Conservation (phyloP, 495 filamentous ascomycete genomes). For the Hyaloscypha variabilis region DNA sequence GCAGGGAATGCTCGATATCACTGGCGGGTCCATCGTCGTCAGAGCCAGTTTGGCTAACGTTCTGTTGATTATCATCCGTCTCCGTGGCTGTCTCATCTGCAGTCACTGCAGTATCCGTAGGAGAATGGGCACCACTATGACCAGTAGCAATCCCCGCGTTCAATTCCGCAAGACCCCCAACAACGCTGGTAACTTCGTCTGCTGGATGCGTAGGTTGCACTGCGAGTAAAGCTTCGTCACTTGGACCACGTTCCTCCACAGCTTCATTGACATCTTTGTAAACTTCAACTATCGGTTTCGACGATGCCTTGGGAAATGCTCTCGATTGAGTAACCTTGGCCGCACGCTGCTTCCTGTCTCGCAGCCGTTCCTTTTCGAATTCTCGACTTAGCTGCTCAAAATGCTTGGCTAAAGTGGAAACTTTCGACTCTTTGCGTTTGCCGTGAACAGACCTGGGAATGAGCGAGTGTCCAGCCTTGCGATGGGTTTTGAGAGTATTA, state of each 20-base stretch:
- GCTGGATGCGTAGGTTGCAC: constrained; percentile 20
- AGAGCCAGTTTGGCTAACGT: constrained; percentile 56
- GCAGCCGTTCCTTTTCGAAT: constrained; percentile 91
- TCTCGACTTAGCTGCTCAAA: constrained; percentile 96
- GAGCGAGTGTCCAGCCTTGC: constrained; percentile 68
- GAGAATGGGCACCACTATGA: constrained; percentile 21
- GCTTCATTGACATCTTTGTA: constrained; percentile 92
- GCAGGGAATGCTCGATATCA: constrained; percentile 66
- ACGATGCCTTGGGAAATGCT: constrained; percentile 87
- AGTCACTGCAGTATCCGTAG: constrained; percentile 25
- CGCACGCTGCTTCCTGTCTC: constrained; percentile 79
- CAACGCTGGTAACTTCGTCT: constrained; percentile 11
- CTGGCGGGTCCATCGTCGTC: constrained; percentile 74
- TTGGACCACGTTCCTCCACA: constrained; percentile 79
- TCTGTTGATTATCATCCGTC: constrained; percentile 48
- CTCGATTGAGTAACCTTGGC: constrained; percentile 80
- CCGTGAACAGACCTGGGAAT: constrained; percentile 85
- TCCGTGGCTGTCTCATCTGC: constrained; percentile 48
- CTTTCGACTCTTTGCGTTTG: constrained; percentile 68
- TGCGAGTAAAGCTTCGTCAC: constrained; percentile 58
- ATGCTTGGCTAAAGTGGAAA: constrained; percentile 87
- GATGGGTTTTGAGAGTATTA: constrained; percentile 59
- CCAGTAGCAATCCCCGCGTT: constrained; percentile 13
- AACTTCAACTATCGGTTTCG: constrained; percentile 93
- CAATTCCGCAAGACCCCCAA: constrained; percentile 26